Base-by-base conservation (phyloP, 768 basidiomycete species). In the Coprinellus micaceus region DNA sequence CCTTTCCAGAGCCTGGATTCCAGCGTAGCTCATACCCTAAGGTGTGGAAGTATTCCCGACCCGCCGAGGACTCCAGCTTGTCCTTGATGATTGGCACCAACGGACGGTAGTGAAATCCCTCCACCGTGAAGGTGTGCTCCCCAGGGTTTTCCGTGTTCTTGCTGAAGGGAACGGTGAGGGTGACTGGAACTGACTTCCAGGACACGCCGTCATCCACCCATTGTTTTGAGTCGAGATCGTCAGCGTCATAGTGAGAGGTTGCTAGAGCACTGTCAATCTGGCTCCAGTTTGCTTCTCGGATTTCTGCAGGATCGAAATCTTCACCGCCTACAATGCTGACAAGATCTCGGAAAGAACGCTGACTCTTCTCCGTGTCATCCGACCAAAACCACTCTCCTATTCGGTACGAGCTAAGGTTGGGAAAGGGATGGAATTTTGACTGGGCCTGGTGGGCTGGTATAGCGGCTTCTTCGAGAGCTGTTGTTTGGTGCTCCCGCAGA, bases 21-120 rank as follows among this genome's bases (percentile, higher is more conserved):
- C 40, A 43, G n/a, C 40, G 40, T 7, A 66, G 43, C 47, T 64
- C 63, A 62, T 68, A 72, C 0, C 70, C 70, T 0, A 60, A 64
- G 12, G 67, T 61, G 52, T 73, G 67, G 44, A 69, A 65, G 4
- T 57, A 55, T 1, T 50, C 48, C 6, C 48, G 21, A 0, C 65
- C 60, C 1, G 63, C 52, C 0, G 58, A 56, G 12, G 63, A 58
- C 0, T 30, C 15, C 43, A 71, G 71, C 1, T 67, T 64, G 0
- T 59, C 54, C 28, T 58, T 56, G 10, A 76, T 61, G 1, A 73
- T 60, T 1, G 13, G 15, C 15, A 21, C 5, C 15, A 43, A 17
- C 5, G 40, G 19, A 15, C 40, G 40, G 19, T 19, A 43, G 10
- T 19, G 7, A 17, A 43, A 43, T 17, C 19, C 40, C 7, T 15